Evolutionary conservation across 495 filamentous ascomycete genomes (phyloP), one percentile per base, ranked within the genome.

Genomic region (Penicillium nucicola): DNA sequence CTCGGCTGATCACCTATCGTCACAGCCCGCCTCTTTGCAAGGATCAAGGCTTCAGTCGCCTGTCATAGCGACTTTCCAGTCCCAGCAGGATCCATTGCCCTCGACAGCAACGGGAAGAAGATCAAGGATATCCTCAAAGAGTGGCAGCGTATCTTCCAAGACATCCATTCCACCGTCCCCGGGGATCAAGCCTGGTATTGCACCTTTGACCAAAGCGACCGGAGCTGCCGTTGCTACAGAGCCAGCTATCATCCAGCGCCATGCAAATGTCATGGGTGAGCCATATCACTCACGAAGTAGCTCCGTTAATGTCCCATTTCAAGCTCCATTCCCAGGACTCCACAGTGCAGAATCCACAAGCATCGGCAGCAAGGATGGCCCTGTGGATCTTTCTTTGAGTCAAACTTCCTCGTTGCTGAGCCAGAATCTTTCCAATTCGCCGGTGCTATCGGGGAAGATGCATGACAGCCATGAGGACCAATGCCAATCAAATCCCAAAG

Each of bases 41-140:
- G 65, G 61, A 10, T 77, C 73, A 10, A 65, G 69, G 19, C 50
- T 75, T 19, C 68, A 75, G 34, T 76, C 74, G n/a, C 75, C 73
- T 30, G 61, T 62, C 15, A 52, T 66, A 13, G 45, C 61, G 39
- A 58, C 55, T 23, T 65, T 71, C 31, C 68, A 68, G 18, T 42
- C 63, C 32, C 44, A 31, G 31, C 63, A 64, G 20, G 71, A 75
- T 22, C 46, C 61, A 46, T 66, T 71, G 19, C 68, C 59, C 14
- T 68, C 71, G 35, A 53, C 71, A 1, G 66, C 68, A 14, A 49
- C 58, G 8, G 67, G 69, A 5, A 77, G 78, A 50, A 70, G 75
- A 19, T 80, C 79, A 10, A 82, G 79, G 42, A 66, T 79, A 18
- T 78, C 81, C 11, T 79, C 81, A 0, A 77, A 81, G 41, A 68